A percentile compares a stretch with the other conserved stretches of the same genome.
Conservation (phyloP, 1,284 basidiomycete genomes). For the Phellinidium pouzarii region DNA sequence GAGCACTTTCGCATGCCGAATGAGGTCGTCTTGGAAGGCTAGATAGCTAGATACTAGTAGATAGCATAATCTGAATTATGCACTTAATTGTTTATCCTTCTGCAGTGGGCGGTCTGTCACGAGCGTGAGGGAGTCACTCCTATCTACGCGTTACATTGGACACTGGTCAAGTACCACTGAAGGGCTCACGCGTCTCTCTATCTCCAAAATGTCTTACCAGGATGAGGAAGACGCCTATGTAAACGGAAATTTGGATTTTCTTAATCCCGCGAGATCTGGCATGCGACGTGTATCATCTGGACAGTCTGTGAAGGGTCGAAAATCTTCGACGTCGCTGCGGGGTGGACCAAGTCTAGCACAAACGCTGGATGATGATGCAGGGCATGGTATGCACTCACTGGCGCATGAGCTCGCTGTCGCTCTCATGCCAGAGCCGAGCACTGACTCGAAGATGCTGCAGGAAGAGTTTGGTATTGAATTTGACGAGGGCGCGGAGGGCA, state of each 20-base stretch:
- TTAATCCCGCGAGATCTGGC: background rate
- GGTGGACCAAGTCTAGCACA: conserved; percentile 2
- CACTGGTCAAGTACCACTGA: background rate
- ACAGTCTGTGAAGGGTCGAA: conserved; percentile 2
- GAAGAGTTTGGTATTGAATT: conserved; percentile 84
- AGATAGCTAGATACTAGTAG: no score
- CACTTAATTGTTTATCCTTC: background rate
- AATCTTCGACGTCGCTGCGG: conserved; percentile 7
- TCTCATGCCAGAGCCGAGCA: conserved; percentile 74
- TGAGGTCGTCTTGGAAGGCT: conserved; percentile 15
- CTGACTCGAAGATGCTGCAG: conserved; percentile 65
- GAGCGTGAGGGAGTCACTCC: no score
- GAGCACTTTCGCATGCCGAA: conserved; percentile 29
- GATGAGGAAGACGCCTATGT: conserved; percentile 6
- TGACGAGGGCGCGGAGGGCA: conserved; percentile 77
- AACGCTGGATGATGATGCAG: conserved; percentile 21
- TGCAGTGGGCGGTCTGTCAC: no score
- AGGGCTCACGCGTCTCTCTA: conserved; percentile 3
- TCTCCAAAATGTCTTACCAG: background rate
- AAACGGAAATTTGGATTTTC: conserved; percentile 3
- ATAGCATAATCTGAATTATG: background rate
- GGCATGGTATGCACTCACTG: conserved; percentile 50
- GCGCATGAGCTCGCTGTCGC: conserved; percentile 79
- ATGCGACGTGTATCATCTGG: conserved; percentile 7
- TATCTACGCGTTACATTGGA: conserved; percentile 4